Conservation (phyloP, 805 yeast species). For the Schizosaccharomyces octosporus region DNA sequence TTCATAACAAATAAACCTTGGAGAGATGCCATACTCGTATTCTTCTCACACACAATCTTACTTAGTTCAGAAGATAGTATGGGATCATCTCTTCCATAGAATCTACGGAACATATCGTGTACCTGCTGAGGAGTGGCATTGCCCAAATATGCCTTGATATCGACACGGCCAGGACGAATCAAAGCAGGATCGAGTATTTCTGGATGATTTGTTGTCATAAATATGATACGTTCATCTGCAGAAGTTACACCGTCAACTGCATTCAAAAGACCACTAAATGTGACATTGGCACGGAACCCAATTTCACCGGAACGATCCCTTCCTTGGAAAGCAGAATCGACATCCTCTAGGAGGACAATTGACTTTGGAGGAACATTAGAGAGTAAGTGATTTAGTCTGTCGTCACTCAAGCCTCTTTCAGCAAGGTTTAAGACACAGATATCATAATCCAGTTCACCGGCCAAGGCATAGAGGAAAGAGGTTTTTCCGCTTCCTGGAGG, state of each 20-base stretch:
- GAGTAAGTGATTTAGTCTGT: constrained; percentile 80
- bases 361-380: constrained; percentile 85
- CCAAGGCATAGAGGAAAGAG: constrained; percentile 83
- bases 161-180: constrained; percentile 84
- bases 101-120: constrained; percentile 60
- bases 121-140: constrained; percentile 74
- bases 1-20: constrained; percentile 89
- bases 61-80: constrained; percentile 20
- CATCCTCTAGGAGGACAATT: constrained; percentile 64
- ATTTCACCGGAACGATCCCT: constrained; percentile 50
- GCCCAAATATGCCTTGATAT: constrained; percentile 54
- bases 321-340: constrained; percentile 83
- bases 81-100: constrained; percentile 27
- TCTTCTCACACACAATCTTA: constrained; percentile 13
- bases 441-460: constrained; percentile 87
- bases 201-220: constrained; percentile 97
- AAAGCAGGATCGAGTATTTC: constrained; percentile 82
- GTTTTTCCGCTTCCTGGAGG: constrained; percentile 98
- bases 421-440: constrained; percentile 80
- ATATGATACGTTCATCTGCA: constrained; percentile 85
- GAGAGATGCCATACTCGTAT: constrained; percentile 74
- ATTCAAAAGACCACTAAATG: constrained; percentile 79
- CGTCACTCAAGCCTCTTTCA: constrained; percentile 81
- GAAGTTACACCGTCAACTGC: constrained; percentile 95
- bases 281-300: constrained; percentile 59